phyloP scores from a whole-genome alignment of 441 rosid genomes.

The Erodium texanum region DNA sequence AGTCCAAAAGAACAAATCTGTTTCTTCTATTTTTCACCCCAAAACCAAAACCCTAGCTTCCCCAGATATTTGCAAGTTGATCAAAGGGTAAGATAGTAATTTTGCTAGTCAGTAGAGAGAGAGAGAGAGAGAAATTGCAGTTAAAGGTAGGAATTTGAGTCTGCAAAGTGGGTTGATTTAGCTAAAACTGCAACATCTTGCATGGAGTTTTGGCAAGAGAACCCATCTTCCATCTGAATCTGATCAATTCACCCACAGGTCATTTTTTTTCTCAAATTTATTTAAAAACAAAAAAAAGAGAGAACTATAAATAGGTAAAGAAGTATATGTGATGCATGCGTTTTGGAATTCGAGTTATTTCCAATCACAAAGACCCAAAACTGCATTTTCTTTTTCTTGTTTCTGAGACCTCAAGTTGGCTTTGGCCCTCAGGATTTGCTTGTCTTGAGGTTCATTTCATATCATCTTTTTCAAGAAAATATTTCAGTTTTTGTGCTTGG shows the following conservation, averaged over 20 bases:
- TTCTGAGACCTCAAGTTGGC: background rate
- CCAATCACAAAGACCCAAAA: background rate
- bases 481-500: background rate
- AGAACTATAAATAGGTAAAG: conserved; percentile 1
- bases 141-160: conserved; percentile 26
- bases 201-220: conserved; percentile 28
- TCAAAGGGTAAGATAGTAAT: background rate
- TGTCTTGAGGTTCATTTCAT: background rate
- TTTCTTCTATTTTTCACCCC: background rate
- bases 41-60: background rate
- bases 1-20: background rate
- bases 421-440: background rate
- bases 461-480: conserved; percentile 1
- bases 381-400: background rate
- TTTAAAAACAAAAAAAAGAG: background rate
- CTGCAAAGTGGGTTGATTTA: conserved; percentile 44
- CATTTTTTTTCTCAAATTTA: background rate
- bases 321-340: background rate
- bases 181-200: conserved; percentile 37
- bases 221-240: background rate
- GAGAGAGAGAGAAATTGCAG: conserved; percentile 14
- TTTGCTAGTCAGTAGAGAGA: background rate
- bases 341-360: background rate
- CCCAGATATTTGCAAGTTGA: background rate
- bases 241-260: too few species aligned